phyloP scores from a whole-genome alignment of 116 monocot species.

The Iris pallida region DNA sequence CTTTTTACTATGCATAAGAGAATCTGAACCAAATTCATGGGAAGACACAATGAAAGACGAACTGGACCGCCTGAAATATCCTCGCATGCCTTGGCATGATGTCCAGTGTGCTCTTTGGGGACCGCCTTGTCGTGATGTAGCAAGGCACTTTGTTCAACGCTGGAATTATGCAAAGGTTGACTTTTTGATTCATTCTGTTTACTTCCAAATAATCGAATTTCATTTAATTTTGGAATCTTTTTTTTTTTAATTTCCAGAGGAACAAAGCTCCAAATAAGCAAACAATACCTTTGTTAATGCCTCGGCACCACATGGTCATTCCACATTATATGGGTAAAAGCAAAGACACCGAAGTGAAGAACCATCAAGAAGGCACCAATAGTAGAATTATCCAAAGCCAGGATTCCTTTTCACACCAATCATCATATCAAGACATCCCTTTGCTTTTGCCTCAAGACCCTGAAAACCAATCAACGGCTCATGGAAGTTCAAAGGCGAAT shows the following conservation, averaged over 20 bases:
- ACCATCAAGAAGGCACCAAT: slow-evolving; percentile 14
- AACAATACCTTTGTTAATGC: slow-evolving; percentile 90
- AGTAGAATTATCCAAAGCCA: slow-evolving; percentile 21
- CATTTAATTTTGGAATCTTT: slow-evolving; percentile 4
- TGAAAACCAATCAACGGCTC: slow-evolving; percentile 21
- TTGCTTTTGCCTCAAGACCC: slow-evolving; percentile 66
- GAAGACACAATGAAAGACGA: slow-evolving; percentile 97
- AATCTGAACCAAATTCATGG: slow-evolving; percentile 99
- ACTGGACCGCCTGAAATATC: slow-evolving; percentile 76
- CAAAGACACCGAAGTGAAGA: slow-evolving; percentile 35
- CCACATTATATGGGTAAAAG: slow-evolving; percentile 78
- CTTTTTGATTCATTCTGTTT: slow-evolving; percentile 6
- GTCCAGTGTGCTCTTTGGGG: slow-evolving; percentile 98
- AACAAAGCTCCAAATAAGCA: slow-evolving; percentile 93
- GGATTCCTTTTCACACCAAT: slow-evolving; percentile 36
- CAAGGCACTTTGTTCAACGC: slow-evolving; percentile 97
- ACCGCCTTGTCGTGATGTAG: slow-evolving; percentile 89
- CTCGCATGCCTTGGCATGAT: slow-evolving; percentile 99
- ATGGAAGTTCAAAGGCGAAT: slow-evolving; percentile 41
- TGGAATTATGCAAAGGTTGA: slow-evolving; percentile 99
- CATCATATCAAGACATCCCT: slow-evolving; percentile 74
- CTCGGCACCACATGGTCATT: slow-evolving; percentile 97
- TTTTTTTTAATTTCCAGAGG: slow-evolving; percentile 57
- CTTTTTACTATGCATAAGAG: slow-evolving; percentile 33
- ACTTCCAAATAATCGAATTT: not conserved